These are phyloP conservation scores for Pseudevernia furfuracea DNA, from an alignment of 495 filamentous ascomycete species.

Conservation along the genomic window DNA sequence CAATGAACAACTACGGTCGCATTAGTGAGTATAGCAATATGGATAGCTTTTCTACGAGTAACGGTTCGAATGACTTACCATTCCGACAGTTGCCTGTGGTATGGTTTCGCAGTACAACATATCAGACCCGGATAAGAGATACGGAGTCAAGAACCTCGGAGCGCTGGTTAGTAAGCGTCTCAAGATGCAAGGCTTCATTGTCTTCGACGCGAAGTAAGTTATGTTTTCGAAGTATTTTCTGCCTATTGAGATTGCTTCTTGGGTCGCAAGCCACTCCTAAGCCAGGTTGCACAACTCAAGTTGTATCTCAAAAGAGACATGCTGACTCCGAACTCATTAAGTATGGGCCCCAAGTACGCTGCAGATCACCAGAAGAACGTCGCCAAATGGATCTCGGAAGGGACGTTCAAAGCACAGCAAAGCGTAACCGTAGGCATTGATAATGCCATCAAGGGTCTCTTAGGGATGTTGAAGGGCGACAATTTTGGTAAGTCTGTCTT, in stretches of 20 bases:
- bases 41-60: too few relatives aligned
- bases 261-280: too few relatives aligned
- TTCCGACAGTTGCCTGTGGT: constrained; percentile 47
- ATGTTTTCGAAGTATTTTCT: too few relatives aligned
- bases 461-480: constrained; percentile 82
- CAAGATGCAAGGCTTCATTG: constrained; percentile 73
- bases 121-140: constrained; percentile 43
- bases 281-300: too few relatives aligned
- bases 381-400: constrained; percentile 76
- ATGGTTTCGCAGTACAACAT: constrained; percentile 77
- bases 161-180: constrained; percentile 49
- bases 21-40: constrained; percentile 53
- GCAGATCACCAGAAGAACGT: constrained; percentile 77
- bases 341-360: constrained; percentile 62
- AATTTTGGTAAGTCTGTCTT: constrained; percentile 91
- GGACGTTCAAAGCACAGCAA: constrained; percentile 65
- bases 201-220: constrained; percentile 48
- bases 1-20: constrained; percentile 63
- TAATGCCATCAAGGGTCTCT: constrained; percentile 65
- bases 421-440: constrained; percentile 74
- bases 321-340: too few relatives aligned
- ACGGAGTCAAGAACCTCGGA: constrained; percentile 62
- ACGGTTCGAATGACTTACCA: constrained; percentile 2
- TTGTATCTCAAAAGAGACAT: too few relatives aligned
- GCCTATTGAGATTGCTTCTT: too few relatives aligned